Evolutionary conservation across 2,329 filamentous ascomycete species (phyloP), one percentile per base, ranked within the genome.

Genomic region (Parafenestella ontariensis): DNA sequence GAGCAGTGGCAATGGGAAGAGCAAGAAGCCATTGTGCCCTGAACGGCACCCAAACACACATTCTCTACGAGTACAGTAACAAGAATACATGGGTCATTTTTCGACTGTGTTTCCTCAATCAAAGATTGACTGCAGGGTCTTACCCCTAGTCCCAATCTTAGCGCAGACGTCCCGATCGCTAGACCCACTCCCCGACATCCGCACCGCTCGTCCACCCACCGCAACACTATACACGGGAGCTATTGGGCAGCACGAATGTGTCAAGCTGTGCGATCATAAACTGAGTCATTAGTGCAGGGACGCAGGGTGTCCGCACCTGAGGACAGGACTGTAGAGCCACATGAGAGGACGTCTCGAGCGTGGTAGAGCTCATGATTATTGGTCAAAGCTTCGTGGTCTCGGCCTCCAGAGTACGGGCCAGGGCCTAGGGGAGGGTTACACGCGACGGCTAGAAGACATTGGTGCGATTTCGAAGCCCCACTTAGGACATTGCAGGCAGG

Each of bases 1-100:
- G 76, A 79, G 57, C 76, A 82, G 54, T 84, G 79, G 79, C 71
- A 73, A 44, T 72, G 65, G 58, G 66, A 74, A 52, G 69, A 72
- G 24, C 58, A 64, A 31, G 65, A 72, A 39, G 55, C 59, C 18
- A 50, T 58, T 23, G 59, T 68, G 21, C 49, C 65, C 26, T 68
- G 59, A 69, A 44, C 48, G 37, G 31, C 26, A 42, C 24, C 48
- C 24, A 11, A 17, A 21, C 28, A 13, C 21, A 36, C 28, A 34
- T 2, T 34, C 43, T 44, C 29, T 6, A 26, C 24, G 9, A 26
- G n/a, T n/a, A 21, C 18, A 21, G 26, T 29, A 6, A 39, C 18
- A 13, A 15, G 10, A 21, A 40, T 15, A 23, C 18, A n/a, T 23
- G 7, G 26, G 20, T 11, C 21, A 5, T 10, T 23, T 9, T 15